Base-by-base conservation (phyloP, 768 basidiomycete species). In the Pilatotrama ljubarskyi region DNA sequence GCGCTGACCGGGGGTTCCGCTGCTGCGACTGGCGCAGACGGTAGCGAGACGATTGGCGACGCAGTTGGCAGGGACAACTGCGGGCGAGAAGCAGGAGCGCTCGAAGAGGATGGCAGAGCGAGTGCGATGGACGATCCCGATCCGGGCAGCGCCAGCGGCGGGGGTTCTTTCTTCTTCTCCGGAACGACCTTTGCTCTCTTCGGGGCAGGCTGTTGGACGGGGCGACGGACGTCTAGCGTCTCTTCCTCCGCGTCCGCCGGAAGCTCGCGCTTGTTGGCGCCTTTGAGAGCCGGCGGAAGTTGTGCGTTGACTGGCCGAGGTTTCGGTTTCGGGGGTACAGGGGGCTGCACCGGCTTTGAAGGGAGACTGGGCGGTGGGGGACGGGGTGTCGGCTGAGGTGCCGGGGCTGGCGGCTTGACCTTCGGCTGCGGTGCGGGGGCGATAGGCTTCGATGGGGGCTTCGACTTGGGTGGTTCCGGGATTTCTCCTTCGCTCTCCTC, bases 401-500 rank as follows among this genome's bases (percentile, higher is more conserved):
- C 36, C 24, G 55, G 36, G 24, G 52, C 26, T 4, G 51, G 29
- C 20, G 50, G 49, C 44, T 55, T 58, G 22, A 44, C n/a, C 48
- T 57, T 63, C 25, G 59, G 36, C 20, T 40, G 51, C 6, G 37
- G 5, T 13, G 38, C 38, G 3, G 54, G 22, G n/a, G 51, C 26
- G 13, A 42, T 18, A n/a, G 51, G 48, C 2, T 48, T 41, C 17
- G 64, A 51, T 26, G 52, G 35, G 32, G 55, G 35, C 52, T 58
- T 62, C 10, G 59, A 14, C 42, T 51, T 47, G 9, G 62, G 56
- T 4, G 38, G 35, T 55, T 68, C 67, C 2, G 63, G 46, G 17
- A 69, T 68, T 42, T 69, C 69, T 1, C 67, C 70, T 42, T 68
- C 67, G 44, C 68, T 69, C 58, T 69, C 68, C 42, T 68, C 66